phyloP scores from a whole-genome alignment of 352 stramenopile genomes.

The Globisporangium abappressorium region DNA sequence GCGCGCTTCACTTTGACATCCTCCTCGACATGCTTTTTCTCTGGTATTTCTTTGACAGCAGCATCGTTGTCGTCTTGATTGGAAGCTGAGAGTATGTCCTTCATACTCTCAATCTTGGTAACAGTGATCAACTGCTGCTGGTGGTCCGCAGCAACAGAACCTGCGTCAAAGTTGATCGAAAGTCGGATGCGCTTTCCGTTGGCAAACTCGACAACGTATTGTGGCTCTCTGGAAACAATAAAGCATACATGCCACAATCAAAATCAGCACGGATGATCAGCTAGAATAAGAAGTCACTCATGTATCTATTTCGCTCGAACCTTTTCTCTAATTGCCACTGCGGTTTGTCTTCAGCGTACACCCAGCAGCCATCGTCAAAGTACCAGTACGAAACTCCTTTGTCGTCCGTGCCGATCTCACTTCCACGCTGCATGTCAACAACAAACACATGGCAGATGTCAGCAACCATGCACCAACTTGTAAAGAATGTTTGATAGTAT shows the following conservation, averaged over 20 bases:
- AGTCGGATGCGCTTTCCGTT: constrained; percentile 72
- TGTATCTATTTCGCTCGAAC: constrained; percentile 7
- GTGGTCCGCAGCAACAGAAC: neutral
- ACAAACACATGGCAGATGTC: neutral
- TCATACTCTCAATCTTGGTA: constrained; percentile 18
- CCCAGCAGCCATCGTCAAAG: constrained; percentile 82
- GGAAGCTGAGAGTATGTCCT: neutral
- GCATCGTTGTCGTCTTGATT: neutral
- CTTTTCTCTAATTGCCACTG: constrained; percentile 47
- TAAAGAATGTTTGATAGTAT: neutral
- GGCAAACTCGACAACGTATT: constrained; percentile 70
- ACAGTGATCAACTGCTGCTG: neutral
- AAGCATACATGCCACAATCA: constrained; percentile 1
- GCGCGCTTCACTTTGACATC: constrained; percentile 4
- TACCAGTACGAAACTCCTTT: constrained; percentile 80
- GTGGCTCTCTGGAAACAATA: constrained; percentile 27
- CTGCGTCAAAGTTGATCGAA: constrained; percentile 68
- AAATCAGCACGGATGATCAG: neutral
- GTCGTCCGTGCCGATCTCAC: constrained; percentile 73
- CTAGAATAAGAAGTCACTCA: neutral
- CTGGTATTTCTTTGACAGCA: neutral
- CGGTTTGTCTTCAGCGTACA: constrained; percentile 78
- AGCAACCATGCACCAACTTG: neutral
- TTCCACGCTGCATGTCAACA: constrained; percentile 39
- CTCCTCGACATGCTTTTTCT: neutral